phyloP scores from a whole-genome alignment of 441 rosid genomes.

The Lepidium campestre region DNA sequence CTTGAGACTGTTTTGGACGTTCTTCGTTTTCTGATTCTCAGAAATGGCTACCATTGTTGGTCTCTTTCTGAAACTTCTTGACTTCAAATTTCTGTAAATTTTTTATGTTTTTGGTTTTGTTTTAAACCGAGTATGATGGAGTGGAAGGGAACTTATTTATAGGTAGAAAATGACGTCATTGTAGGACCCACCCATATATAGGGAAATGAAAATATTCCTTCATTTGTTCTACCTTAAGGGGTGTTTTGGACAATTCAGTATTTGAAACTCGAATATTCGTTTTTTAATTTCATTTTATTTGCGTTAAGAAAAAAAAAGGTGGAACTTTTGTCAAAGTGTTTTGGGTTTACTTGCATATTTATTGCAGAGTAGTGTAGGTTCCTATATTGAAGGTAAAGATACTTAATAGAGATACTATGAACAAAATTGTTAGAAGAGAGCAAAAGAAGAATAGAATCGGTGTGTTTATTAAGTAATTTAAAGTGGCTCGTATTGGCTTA shows the following conservation, averaged over 20 bases:
- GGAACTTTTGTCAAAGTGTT: too few relatives aligned
- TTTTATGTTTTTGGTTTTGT: neutral
- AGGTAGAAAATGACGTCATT: constrained; percentile 7
- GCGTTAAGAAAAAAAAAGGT: neutral
- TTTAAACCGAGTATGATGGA: constrained; percentile 2
- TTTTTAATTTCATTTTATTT: neutral
- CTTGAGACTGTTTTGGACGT: constrained; percentile 29
- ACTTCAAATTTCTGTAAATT: neutral
- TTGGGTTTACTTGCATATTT: too few relatives aligned
- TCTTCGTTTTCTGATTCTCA: constrained; percentile 5
- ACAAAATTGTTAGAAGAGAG: too few relatives aligned
- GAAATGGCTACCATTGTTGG: constrained; percentile 12
- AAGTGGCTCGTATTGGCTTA: neutral
- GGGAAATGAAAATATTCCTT: neutral
- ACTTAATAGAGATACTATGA: too few relatives aligned
- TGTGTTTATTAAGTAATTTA: neutral
- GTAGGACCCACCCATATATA: neutral
- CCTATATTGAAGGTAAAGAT: too few relatives aligned
- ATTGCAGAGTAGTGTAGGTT: too few relatives aligned
- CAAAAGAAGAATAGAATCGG: neutral
- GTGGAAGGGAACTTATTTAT: constrained; percentile 11
- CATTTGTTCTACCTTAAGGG: neutral
- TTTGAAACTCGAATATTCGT: neutral
- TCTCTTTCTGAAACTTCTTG: neutral
- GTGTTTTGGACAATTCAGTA: neutral